phyloP scores from a whole-genome alignment of 352 stramenopile species.

The Pelagophyceae sp. region DNA sequence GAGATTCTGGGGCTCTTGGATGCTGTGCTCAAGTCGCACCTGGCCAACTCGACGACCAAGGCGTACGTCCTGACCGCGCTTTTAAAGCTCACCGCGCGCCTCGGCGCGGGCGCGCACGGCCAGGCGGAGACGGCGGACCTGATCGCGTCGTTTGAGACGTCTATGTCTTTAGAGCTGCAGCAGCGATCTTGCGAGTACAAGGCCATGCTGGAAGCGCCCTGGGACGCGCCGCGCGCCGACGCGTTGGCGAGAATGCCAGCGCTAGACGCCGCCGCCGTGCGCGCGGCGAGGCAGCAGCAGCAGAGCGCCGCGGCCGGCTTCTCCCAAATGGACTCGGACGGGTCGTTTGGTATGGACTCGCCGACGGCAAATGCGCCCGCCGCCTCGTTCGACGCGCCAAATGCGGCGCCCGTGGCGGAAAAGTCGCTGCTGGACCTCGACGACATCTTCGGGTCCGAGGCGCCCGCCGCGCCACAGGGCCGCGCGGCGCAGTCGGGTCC shows the following conservation, averaged over 20 bases:
- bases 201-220: slow-evolving; percentile 56
- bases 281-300: background rate
- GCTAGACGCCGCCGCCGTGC: slow-evolving; percentile 60
- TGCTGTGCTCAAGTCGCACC: slow-evolving; percentile 67
- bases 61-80: slow-evolving; percentile 74
- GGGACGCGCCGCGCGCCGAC: slow-evolving; percentile 55
- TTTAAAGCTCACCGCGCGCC: slow-evolving; percentile 87
- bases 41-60: slow-evolving; percentile 61
- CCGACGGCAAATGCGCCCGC: background rate
- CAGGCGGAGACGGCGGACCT: slow-evolving; percentile 56
- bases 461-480: slow-evolving; percentile 21
- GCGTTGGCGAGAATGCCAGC: slow-evolving; percentile 84
- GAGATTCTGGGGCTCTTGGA: slow-evolving; percentile 34
- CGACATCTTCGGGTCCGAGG: slow-evolving; percentile 80
- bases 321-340: background rate
- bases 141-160: slow-evolving; percentile 67
- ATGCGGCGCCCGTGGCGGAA: slow-evolving; percentile 28
- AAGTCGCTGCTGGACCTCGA: slow-evolving; percentile 77
- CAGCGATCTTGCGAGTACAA: slow-evolving; percentile 89
- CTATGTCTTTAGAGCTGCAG: slow-evolving; percentile 87
- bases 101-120: slow-evolving; percentile 46
- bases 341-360: too few species aligned
- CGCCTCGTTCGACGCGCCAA: background rate
- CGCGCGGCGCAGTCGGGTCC: slow-evolving; percentile 30
- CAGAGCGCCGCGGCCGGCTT: background rate